Evolutionary conservation across 2,329 filamentous ascomycete species (phyloP), one percentile per base, ranked within the genome.

Genomic region (Colletotrichum sp.): DNA sequence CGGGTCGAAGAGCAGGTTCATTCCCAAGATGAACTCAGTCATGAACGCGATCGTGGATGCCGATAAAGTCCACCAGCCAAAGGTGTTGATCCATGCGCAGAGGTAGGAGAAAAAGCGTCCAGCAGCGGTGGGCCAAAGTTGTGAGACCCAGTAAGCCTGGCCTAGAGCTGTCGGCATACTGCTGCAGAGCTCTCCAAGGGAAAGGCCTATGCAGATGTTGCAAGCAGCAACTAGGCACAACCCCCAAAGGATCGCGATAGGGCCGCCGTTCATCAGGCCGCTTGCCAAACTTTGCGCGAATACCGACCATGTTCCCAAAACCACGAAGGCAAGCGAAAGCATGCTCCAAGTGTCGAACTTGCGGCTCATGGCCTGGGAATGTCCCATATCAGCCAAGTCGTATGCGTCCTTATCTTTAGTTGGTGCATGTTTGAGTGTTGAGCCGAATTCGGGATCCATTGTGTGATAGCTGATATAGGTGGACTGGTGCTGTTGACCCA

Each of bases 151-250:
- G 80, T 90, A 92, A 0, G 90, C 90, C 82, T 92, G 91, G 1
- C 91, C 91, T 4, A 92, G 83, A 0, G 90, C 90, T 0, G 90
- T 92, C 6, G 91, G 91, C 90, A 92, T 92, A 77, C 87, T 88
- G 77, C 89, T 91, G 79, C 87, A 88, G 60, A 92, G 84, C 81
- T 92, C 90, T 63, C 89, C 90, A 55, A 92, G 83, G 5, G 89
- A 91, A 5, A 90, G 78, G 15, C 89, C 90, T 55, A 91, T 89
- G 73, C 89, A 90, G 2, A 90, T 67, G 72, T 90, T 90, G 79
- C 89, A 91, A 36, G 82, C 77, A 7, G 88, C 88, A 73, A 91
- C 89, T n/a, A 91, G 84, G 6, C 85, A 82, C 7, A 91, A 82
- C 2, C 90, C 89, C 90, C 90, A 91, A 71, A 91, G 86, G 44